Evolutionary conservation across 768 basidiomycete species (phyloP).

Genomic region (Mycena epipterygia): DNA sequence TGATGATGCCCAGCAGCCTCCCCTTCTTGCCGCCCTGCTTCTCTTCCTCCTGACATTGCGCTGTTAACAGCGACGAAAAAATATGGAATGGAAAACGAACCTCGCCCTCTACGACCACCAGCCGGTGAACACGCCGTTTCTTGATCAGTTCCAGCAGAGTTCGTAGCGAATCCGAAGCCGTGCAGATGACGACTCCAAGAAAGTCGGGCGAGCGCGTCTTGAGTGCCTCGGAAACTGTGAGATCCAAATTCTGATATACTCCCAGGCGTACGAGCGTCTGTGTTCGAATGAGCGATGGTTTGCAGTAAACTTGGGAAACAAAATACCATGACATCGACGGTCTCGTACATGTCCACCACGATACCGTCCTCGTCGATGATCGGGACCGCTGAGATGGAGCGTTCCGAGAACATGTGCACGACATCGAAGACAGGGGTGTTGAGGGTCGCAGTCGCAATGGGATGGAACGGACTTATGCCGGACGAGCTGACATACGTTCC

Average conservation of each 20-base stretch:
- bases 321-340: constrained; percentile 98
- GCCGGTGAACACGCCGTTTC: constrained; percentile 92
- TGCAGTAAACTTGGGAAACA: constrained; percentile 43
- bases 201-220: constrained; percentile 95
- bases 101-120: constrained; percentile 96
- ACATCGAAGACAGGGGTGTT: constrained; percentile 96
- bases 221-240: constrained; percentile 93
- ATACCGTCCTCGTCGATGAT: constrained; percentile 94
- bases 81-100: constrained; percentile 54
- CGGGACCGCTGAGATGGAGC: constrained; percentile 96
- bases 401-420: constrained; percentile 98
- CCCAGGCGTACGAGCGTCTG: constrained; percentile 96
- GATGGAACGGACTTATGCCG: constrained; percentile 82
- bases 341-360: constrained; percentile 97
- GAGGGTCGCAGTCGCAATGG: constrained; percentile 92
- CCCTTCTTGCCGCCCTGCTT: constrained; percentile 86
- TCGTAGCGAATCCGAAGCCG: constrained; percentile 90
- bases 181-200: constrained; percentile 96
- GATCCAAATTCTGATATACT: constrained; percentile 95
- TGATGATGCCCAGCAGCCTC: constrained; percentile 87
- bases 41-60: constrained; percentile 76
- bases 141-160: constrained; percentile 93
- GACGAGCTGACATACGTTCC: constrained; percentile 88
- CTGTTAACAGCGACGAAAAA: constrained; percentile 8
- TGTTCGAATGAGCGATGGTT: background rate